Conservation (phyloP, 257 asterid genomes). For the Petunia axillaris region DNA sequence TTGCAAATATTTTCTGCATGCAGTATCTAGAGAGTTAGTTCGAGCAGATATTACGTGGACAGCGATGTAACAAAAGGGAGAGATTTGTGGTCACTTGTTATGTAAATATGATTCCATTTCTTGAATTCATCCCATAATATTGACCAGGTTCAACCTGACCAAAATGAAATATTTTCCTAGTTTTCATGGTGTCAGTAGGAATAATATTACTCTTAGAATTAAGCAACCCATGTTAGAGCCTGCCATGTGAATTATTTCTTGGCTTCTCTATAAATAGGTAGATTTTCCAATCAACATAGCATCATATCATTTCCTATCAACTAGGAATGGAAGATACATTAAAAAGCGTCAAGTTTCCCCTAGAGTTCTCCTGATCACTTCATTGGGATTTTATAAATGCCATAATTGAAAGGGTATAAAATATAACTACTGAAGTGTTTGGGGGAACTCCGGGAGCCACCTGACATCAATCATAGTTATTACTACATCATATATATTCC, state of each 20-base stretch:
- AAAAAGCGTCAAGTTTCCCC: constrained; percentile 41
- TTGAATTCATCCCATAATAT: constrained; percentile 37
- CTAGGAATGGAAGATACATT: not conserved
- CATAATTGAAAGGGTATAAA: not conserved
- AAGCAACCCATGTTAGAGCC: not conserved
- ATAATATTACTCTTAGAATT: not conserved
- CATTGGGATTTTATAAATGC: constrained; percentile 28
- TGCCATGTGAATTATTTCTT: not conserved
- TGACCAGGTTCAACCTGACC: constrained; percentile 46
- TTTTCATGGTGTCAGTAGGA: too few relatives aligned
- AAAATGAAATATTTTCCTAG: constrained; percentile 10
- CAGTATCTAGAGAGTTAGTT: not conserved
- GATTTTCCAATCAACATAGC: not conserved
- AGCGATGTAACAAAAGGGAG: constrained; percentile 31
- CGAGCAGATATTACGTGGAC: not conserved
- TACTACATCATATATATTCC: not conserved
- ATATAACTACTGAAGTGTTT: constrained; percentile 59
- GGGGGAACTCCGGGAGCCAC: constrained; percentile 68
- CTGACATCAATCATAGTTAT: constrained; percentile 28
- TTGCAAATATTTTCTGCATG: not conserved
- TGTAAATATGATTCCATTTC: constrained; percentile 28
- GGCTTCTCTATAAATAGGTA: constrained; percentile 23
- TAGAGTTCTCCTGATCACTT: constrained; percentile 57
- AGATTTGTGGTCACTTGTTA: constrained; percentile 29
- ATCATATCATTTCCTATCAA: not conserved